Conservation (phyloP, 768 basidiomycete species). For the Trametes punicea region DNA sequence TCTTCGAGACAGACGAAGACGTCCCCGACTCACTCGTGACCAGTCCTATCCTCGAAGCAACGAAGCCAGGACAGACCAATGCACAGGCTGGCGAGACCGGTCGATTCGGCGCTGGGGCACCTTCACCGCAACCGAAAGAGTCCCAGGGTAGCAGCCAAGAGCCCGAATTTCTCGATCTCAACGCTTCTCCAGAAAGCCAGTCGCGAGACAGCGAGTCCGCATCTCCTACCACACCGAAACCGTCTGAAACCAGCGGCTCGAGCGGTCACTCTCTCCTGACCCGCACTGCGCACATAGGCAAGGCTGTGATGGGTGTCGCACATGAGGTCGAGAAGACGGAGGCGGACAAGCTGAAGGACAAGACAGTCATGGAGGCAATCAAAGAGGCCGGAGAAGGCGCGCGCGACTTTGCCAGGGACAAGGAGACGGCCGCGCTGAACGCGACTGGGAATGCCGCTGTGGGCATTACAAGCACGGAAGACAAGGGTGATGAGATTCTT, state of each 20-base stretch:
- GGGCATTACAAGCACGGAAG: background rate
- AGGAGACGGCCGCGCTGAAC: slow-evolving; percentile 23
- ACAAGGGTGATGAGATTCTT: slow-evolving; percentile 45
- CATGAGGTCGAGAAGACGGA: slow-evolving; percentile 28
- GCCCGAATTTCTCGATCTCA: slow-evolving; percentile 83
- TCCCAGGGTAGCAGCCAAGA: slow-evolving; percentile 39
- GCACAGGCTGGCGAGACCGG: slow-evolving; percentile 32
- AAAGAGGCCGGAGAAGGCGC: slow-evolving; percentile 19
- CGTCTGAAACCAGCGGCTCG: slow-evolving; percentile 1
- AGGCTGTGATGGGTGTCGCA: slow-evolving; percentile 26
- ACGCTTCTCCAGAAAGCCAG: slow-evolving; percentile 39
- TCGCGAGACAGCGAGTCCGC: background rate
- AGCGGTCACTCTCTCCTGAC: slow-evolving; percentile 18
- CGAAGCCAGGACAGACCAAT: slow-evolving; percentile 36
- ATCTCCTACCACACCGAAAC: slow-evolving; percentile 1
- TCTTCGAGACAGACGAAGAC: slow-evolving; percentile 95
- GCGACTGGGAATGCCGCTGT: slow-evolving; percentile 26
- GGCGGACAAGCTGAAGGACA: slow-evolving; percentile 27
- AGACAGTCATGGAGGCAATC: slow-evolving; percentile 21
- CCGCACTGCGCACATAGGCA: slow-evolving; percentile 28
- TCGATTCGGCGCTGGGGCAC: slow-evolving; percentile 35
- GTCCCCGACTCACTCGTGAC: slow-evolving; percentile 93
- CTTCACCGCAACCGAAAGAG: slow-evolving; percentile 29
- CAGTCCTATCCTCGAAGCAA: slow-evolving; percentile 80
- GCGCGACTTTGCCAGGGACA: slow-evolving; percentile 14